Base-by-base conservation (phyloP, 2,329 filamentous ascomycete species). In the Alternaria novae-zelandiae region DNA sequence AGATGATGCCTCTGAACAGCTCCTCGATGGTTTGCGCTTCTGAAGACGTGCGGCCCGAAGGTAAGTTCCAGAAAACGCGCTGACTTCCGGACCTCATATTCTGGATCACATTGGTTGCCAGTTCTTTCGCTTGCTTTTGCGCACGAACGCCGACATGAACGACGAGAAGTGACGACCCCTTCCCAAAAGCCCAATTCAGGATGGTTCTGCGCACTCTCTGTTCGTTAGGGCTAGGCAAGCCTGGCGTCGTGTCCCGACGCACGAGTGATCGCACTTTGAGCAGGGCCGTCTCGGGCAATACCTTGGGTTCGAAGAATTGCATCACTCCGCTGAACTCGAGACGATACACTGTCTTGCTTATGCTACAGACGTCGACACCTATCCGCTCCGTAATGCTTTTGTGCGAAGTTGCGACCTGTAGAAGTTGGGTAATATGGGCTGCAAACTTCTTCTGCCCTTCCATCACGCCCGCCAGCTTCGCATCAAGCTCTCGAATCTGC, bases 21-120 rank as follows among this genome's bases (percentile, higher is more conserved):
- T n/a, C 30, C 13, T 36, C 7, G 6, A 36, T 36, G 13, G 13
- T 15, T 3, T 36, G 13, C 13, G 13, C 13, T 2, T 36, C 30
- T 36, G 30, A 13, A n/a, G 13, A 36, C 3, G 30, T 15, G 7
- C 30, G 13, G 3, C 4, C 4, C 30, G 2, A 36, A 4, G 13
- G 30, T 0, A 36, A 1, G 3, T 9, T 5, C 30, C 30, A 36
- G 13, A 36, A 36, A 0, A 36, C 30, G 13, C 7, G 7, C 0
- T 9, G 30, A 5, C 13, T 36, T 1, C 13, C 30, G 6, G 4
- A 2, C 13, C 0, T 36, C 30, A 36, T 15, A 0, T 9, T 5
- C 13, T 15, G 13, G 7, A 36, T 36, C 3, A 36, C 13, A 9
- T 8, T 36, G 2, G 30, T 15, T 15, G 30, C 30, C 30, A 36